Base-by-base conservation (phyloP, 768 basidiomycete genomes). In the Russula abietina region DNA sequence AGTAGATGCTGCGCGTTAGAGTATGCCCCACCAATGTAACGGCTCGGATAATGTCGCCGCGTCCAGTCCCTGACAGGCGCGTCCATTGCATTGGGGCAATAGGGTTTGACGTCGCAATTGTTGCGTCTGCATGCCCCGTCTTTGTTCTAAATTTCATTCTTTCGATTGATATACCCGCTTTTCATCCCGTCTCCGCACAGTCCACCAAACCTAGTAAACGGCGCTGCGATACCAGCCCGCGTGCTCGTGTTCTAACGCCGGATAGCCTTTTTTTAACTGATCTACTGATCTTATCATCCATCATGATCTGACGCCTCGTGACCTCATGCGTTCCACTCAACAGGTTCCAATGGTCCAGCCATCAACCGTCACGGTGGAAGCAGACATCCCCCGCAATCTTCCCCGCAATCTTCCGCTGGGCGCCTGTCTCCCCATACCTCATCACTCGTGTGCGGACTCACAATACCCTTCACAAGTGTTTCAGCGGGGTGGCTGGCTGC, bases 201-300 rank as follows among this genome's bases (percentile, higher is more conserved):
- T 45, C 43, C 32, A 39, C 39, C 45, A 49, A 50, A 24, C 54
- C 30, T 16, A 41, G 46, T 12, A 55, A 19, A 51, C 36, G 54
- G 54, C 58, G 49, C 46, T 0, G 36, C 33, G n/a, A 41, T 32
- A 26, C 53, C 43, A 59, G 55, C 43, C 45, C 48, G 51, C 52
- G 30, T 43, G 43, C 43, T 43, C 41, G 33, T 46, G 39, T 57
- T 52, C 33, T 39, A 41, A 33, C 57, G 51, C 16, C 43, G 19
- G 38, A 57, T 26, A 54, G 19, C 28, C n/a, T 36, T 32, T 36
- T 57, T 46, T 49, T 28, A 22, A 49, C 52, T 33, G 54, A 67
- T 67, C 66, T 30, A n/a, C n/a, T n/a, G n/a, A n/a, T n/a, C n/a
- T 67, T 67, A 67, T 67, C 66, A 51, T 56, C 55, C 41, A 67